Evolutionary conservation across 495 filamentous ascomycete genomes (phyloP).

Genomic region (Trichocladium uniseriatum): DNA sequence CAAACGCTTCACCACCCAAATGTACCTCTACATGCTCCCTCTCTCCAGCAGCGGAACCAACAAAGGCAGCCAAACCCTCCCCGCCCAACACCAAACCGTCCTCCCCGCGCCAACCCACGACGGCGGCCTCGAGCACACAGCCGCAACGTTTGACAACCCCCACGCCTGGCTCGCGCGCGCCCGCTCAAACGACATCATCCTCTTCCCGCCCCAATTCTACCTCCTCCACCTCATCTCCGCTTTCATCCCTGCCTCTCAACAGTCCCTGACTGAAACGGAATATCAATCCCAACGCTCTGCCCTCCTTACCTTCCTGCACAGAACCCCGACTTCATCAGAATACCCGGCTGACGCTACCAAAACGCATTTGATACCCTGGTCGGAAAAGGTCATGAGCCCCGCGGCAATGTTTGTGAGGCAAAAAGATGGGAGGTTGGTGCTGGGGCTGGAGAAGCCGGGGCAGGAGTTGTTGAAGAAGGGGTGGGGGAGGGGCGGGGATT

Average conservation of each 20-base stretch:
- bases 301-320: conserved; percentile 50
- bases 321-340: conserved; percentile 14
- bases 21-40: conserved; percentile 94
- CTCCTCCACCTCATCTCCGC: conserved; percentile 57
- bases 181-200: conserved; percentile 55
- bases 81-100: conserved; percentile 27
- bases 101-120: conserved; percentile 63
- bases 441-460: conserved; percentile 64
- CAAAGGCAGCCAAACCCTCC: too few relatives aligned
- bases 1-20: conserved; percentile 80
- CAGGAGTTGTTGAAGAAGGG: conserved; percentile 59
- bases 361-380: conserved; percentile 49
- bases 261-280: not conserved
- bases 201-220: conserved; percentile 87
- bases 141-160: conserved; percentile 65
- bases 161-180: conserved; percentile 58
- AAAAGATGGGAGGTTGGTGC: conserved; percentile 45
- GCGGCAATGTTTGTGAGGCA: conserved; percentile 45
- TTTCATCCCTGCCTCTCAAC: conserved; percentile 36
- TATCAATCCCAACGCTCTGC: conserved; percentile 46
- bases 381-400: conserved; percentile 69
- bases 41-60: conserved; percentile 22
- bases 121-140: conserved; percentile 76
- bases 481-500: conserved; percentile 54
- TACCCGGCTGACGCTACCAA: conserved; percentile 2